Conservation (phyloP, 192 early-diverging fungal genomes). For the Podila clonocystis region DNA sequence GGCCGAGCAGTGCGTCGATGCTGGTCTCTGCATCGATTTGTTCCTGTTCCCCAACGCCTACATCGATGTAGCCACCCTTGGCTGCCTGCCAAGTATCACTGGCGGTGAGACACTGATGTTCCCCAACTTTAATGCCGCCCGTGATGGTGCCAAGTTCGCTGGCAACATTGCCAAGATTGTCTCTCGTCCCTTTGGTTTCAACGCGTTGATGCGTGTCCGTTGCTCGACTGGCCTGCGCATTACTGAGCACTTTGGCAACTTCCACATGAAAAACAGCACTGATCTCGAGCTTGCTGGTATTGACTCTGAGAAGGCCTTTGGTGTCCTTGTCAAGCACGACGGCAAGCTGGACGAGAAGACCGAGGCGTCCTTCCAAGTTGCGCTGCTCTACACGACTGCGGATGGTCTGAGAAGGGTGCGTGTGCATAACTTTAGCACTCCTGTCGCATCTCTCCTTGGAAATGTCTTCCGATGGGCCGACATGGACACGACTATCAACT, state of each 20-base stretch:
- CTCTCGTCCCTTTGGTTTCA: constrained; percentile 84
- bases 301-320: constrained; percentile 87
- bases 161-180: constrained; percentile 80
- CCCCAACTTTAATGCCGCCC: constrained; percentile 79
- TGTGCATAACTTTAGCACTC: constrained; percentile 88
- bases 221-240: constrained; percentile 90
- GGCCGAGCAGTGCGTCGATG: constrained; percentile 81
- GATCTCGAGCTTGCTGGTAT: constrained; percentile 95
- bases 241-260: constrained; percentile 94
- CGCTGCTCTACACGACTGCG: constrained; percentile 94
- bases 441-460: constrained; percentile 78
- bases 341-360: constrained; percentile 88
- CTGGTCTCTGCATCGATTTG: constrained; percentile 88
- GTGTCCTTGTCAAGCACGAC: constrained; percentile 87
- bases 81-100: constrained; percentile 81
- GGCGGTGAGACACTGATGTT: constrained; percentile 89
- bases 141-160: constrained; percentile 77
- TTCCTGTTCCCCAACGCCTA: constrained; percentile 92
- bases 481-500: constrained; percentile 91
- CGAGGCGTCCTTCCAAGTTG: constrained; percentile 91
- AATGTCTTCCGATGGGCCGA: constrained; percentile 92
- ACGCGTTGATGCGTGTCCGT: constrained; percentile 88
- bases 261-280: constrained; percentile 91
- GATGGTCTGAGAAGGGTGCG: constrained; percentile 92
- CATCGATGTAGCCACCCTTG: constrained; percentile 90